Evolutionary conservation across 805 yeast genomes (phyloP).

Genomic region (Naumovozyma castellii): DNA sequence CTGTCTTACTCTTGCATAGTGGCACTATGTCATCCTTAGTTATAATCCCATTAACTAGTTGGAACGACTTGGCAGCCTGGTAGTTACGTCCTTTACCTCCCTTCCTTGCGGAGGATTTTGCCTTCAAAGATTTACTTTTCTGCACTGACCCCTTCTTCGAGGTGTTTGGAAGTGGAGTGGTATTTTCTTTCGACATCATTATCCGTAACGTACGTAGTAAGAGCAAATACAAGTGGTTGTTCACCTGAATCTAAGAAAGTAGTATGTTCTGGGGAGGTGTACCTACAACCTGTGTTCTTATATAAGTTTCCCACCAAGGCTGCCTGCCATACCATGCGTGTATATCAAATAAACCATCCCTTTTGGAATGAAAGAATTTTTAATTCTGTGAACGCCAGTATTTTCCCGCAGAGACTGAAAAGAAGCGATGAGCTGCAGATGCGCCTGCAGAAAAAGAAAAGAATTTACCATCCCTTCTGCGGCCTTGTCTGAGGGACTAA

Average conservation of each 20-base stretch:
- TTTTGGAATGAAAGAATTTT: background rate
- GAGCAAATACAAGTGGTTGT: too few relatives aligned
- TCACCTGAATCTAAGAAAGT: background rate
- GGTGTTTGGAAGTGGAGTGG: background rate
- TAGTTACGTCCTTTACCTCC: background rate
- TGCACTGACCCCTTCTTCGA: background rate
- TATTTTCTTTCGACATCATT: background rate
- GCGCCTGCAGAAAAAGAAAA: background rate
- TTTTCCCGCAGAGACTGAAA: too few relatives aligned
- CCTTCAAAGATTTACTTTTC: background rate
- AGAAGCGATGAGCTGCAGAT: background rate
- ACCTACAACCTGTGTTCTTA: too few relatives aligned
- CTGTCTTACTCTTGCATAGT: slow-evolving; percentile 7
- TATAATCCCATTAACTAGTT: slow-evolving; percentile 17
- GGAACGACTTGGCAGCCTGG: slow-evolving; percentile 9
- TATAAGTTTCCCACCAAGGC: too few relatives aligned
- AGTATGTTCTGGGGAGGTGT: too few relatives aligned
- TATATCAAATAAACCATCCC: too few relatives aligned
- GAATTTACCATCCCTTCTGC: too few relatives aligned
- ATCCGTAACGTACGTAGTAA: too few relatives aligned
- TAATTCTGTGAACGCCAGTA: too few relatives aligned
- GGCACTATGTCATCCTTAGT: slow-evolving; percentile 24
- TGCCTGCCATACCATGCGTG: too few relatives aligned
- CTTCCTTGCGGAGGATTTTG: background rate
- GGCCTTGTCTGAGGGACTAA: too few relatives aligned